Evolutionary conservation across 2,329 filamentous ascomycete species (phyloP), one percentile per base, ranked within the genome.

Genomic region (Trichoderma oligosporum): DNA sequence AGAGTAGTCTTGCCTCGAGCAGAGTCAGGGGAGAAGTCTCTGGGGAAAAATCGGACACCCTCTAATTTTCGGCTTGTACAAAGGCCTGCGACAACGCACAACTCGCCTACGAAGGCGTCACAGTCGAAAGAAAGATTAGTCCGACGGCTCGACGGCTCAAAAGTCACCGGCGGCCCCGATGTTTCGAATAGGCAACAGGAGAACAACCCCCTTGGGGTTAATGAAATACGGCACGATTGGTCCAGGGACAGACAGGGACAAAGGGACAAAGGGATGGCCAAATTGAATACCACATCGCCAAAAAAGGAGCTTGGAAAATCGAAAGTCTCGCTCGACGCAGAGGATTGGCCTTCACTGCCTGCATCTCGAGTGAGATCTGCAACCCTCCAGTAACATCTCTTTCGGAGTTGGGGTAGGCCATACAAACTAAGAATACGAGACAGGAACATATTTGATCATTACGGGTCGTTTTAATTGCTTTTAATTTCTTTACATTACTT

Each of bases 331-430:
- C 53, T 60, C 31, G 58, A 56, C 51, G 62, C 56, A 7, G 61
- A 67, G 1, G 63, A 68, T 12, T 70, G 66, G 64, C 66, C 66
- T 18, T 66, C 60, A 5, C 54, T 68, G 35, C 63, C 64, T 24
- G 59, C 55, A 33, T 63, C 65, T 45, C 64, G 65, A 14, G 64
- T 66, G n/a, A 62, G 64, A 7, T 66, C 57, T 31, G 22, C 56
- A 22, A 57, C 65, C 4, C 45, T 38, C 12, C 62, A 65, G 25
- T 56, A 35, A 35, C 4, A 9, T 7, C 22, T 16, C n/a, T 45
- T 4, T 29, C 14, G 11, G 18, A 5, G 4, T n/a, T n/a, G n/a
- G n/a, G n/a, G n/a, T n/a, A n/a, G n/a, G n/a, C n/a, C n/a, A n/a
- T n/a, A n/a, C n/a, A n/a, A n/a, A n/a, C n/a, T n/a, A 20, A 22